phyloP scores from a whole-genome alignment of 768 basidiomycete genomes.

The Lactifluus piperatus region DNA sequence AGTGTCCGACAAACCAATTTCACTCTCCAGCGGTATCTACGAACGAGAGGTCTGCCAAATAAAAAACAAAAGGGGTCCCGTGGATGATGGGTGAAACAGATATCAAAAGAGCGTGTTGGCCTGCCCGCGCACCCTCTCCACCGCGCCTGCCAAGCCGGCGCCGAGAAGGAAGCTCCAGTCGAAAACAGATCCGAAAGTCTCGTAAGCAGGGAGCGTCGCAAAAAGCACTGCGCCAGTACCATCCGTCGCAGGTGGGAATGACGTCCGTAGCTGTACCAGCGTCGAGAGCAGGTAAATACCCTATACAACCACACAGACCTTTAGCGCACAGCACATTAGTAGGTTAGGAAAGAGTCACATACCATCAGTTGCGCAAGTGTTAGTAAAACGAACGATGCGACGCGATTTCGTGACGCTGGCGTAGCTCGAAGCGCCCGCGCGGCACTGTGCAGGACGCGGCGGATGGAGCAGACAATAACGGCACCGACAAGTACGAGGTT shows the following conservation, averaged over 20 bases:
- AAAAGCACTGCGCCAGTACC: constrained; percentile 43
- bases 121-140: constrained; percentile 40
- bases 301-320: constrained; percentile 28
- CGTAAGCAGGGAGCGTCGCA: constrained; percentile 61
- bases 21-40: not conserved
- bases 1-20: not conserved
- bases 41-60: not conserved
- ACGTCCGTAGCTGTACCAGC: constrained; percentile 70
- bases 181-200: constrained; percentile 65
- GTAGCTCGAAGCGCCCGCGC: constrained; percentile 43
- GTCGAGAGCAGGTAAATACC: constrained; percentile 80
- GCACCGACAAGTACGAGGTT: constrained; percentile 67
- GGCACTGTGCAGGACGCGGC: constrained; percentile 60
- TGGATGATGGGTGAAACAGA: not conserved
- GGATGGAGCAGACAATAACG: constrained; percentile 66
- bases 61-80: no score
- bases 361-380: constrained; percentile 81
- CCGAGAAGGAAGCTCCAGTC: constrained; percentile 63
- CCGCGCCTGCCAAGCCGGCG: constrained; percentile 38
- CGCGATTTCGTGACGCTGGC: constrained; percentile 56
- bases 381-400: constrained; percentile 69
- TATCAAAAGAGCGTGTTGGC: not conserved
- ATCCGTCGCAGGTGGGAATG: constrained; percentile 57
- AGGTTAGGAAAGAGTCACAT: constrained; percentile 15
- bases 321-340: not conserved